A percentile compares a stretch with the other conserved stretches of the same genome.
phyloP scores from a whole-genome alignment of 2,329 filamentous ascomycete genomes.

The Sporothrix curviconia region DNA sequence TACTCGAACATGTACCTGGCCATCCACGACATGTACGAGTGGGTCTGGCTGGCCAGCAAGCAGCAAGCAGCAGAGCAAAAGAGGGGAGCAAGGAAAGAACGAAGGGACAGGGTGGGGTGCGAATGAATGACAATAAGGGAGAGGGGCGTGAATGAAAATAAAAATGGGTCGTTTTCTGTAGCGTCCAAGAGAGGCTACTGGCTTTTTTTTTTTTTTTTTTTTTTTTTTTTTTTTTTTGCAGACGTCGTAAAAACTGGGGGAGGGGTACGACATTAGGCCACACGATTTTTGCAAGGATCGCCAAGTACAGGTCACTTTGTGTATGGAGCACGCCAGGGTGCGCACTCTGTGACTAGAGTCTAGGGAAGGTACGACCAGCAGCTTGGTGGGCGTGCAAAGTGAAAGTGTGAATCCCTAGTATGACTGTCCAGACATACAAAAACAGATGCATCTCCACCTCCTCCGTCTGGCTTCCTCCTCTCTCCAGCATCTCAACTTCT shows the following conservation, averaged over 20 bases:
- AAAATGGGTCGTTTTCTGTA: neutral
- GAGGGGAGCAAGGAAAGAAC: neutral
- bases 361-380: neutral
- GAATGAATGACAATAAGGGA: neutral
- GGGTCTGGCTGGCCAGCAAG: conserved; percentile 1
- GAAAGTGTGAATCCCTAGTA: neutral
- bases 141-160: neutral
- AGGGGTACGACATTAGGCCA: conserved; percentile 14
- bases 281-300: conserved; percentile 14
- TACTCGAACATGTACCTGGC: conserved; percentile 12
- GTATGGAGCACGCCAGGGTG: conserved; percentile 7
- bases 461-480: neutral
- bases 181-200: conserved; percentile 1
- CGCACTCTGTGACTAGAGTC: conserved; percentile 1
- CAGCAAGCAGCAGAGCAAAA: neutral
- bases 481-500: neutral
- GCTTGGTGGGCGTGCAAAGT: neutral
- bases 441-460: conserved; percentile 19
- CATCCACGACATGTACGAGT: conserved; percentile 16
- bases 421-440: conserved; percentile 20
- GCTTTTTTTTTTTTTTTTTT: neutral
- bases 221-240: conserved; percentile 2
- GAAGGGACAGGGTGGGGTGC: conserved; percentile 6
- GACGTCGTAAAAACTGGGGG: conserved; percentile 8
- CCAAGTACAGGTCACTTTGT: conserved; percentile 9